Base-by-base conservation (phyloP, 1,284 basidiomycete species). In the Porphyrellus sp. region DNA sequence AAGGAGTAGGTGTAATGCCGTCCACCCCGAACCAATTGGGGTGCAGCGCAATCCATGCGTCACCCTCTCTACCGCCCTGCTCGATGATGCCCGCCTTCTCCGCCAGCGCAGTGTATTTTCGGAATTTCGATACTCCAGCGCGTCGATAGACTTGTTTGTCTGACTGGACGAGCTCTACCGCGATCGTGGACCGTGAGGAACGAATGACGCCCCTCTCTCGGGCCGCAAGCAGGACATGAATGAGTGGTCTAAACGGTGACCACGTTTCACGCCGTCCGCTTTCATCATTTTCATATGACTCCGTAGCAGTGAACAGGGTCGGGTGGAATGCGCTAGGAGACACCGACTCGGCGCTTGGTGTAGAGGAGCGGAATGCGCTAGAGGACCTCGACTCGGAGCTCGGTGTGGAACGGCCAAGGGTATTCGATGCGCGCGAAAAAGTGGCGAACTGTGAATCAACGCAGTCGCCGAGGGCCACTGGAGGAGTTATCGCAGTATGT, bases 41-140 rank as follows among this genome's bases (percentile, higher is more conserved):
- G 21, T 67, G 68, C 37, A 83, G 60, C 1, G 69, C 60, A 42
- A 84, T 78, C 80, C 81, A 83, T 13, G 74, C 71, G 4, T 64
- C 59, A 1, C 64, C 71, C 2, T 67, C 64, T 27, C 15, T 55
- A 5, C 78, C 79, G 15, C 82, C 80, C 6, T 80, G 66, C n/a
- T 69, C 66, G 24, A 85, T 63, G 15, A 85, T 61, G 3, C 74
- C 76, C 8, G 62, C 65, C 45, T 73, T 60, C 58, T 76, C 71
- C 13, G 82, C 82, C 24, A 77, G 54, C 13, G 62, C 61, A 9
- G 69, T 59, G 55, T 80, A 84, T 25, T 77, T 65, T 43, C 68
- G 72, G 59, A 82, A 82, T 37, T 59, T 72, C 2, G 63, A 55
- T 28, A 74, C 73, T 13, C 77, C 77, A 0, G 73, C 77, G 13